These are phyloP conservation scores for Monosporascus sp. DNA, from an alignment of 2,329 filamentous ascomycete genomes.

Conservation along the genomic window DNA sequence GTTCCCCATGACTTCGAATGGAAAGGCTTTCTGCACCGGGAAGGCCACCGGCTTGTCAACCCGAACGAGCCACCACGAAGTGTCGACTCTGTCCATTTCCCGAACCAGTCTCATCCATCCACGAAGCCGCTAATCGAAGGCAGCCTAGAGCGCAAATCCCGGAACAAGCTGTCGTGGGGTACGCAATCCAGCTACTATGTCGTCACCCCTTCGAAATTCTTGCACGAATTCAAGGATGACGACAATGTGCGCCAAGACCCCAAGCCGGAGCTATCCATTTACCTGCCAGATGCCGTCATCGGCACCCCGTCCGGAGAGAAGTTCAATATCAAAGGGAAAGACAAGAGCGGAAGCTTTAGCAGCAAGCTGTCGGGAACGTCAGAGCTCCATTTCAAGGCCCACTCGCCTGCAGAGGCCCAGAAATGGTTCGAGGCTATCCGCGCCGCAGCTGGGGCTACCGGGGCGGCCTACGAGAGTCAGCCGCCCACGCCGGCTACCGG, in stretches of 20 bases:
- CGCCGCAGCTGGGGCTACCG: constrained; percentile 49
- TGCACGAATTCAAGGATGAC: constrained; percentile 95
- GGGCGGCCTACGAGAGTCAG: constrained; percentile 29
- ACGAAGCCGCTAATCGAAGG: constrained; percentile 85
- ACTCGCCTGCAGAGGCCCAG: constrained; percentile 71
- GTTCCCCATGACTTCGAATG: constrained; percentile 87
- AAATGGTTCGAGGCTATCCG: constrained; percentile 79
- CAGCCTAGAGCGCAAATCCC: constrained; percentile 82
- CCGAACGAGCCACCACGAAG: constrained; percentile 68
- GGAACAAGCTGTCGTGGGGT: constrained; percentile 73
- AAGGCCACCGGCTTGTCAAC: constrained; percentile 68
- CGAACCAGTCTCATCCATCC: constrained; percentile 78
- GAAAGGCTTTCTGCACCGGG: constrained; percentile 74
- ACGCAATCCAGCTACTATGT: constrained; percentile 85
- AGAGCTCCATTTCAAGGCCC: constrained; percentile 84
- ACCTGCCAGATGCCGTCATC: constrained; percentile 83
- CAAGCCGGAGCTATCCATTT: constrained; percentile 80
- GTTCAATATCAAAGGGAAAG: constrained; percentile 94
- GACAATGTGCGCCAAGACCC: constrained; percentile 69
- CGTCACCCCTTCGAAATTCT: constrained; percentile 77
- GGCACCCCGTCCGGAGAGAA: constrained; percentile 69
- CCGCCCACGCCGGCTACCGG: constrained; percentile 29
- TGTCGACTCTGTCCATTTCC: constrained; percentile 71
- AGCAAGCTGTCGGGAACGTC: constrained; percentile 75
- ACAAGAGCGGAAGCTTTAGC: constrained; percentile 73